These are phyloP conservation scores for Colletotrichum noveboracense DNA, from an alignment of 2,329 filamentous ascomycete genomes.

Conservation along the genomic window DNA sequence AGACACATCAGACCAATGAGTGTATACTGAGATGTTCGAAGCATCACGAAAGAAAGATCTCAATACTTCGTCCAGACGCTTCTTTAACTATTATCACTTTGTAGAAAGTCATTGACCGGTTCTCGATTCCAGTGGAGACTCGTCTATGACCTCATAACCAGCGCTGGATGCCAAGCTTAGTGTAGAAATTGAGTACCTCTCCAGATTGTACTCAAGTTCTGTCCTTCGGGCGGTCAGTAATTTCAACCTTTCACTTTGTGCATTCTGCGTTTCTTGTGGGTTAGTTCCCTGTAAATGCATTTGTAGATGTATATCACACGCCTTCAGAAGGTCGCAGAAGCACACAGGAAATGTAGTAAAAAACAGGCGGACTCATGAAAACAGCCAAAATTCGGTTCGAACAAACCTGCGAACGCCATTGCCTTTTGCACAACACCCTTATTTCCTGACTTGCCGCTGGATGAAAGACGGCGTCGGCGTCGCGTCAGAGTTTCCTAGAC, in stretches of 20 bases:
- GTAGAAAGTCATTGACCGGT: neutral
- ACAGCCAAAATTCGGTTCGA: neutral
- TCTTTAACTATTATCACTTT: neutral
- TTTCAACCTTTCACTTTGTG: neutral
- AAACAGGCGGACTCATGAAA: neutral
- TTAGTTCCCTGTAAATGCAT: neutral
- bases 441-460: neutral
- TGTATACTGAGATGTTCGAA: neutral
- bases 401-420: neutral
- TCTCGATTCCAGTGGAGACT: neutral
- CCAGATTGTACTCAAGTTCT: neutral
- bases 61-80: neutral
- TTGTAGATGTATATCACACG: neutral
- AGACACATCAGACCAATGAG: neutral
- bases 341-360: neutral
- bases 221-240: neutral
- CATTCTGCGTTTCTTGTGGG: neutral
- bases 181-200: neutral
- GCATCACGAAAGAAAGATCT: neutral
- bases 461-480: neutral
- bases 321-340: neutral
- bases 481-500: neutral
- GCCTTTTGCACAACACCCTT: neutral
- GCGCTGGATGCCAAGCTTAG: neutral
- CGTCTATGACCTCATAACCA: neutral